Conservation (phyloP, 2,329 filamentous ascomycete species). For the Raffaelea arxii region DNA sequence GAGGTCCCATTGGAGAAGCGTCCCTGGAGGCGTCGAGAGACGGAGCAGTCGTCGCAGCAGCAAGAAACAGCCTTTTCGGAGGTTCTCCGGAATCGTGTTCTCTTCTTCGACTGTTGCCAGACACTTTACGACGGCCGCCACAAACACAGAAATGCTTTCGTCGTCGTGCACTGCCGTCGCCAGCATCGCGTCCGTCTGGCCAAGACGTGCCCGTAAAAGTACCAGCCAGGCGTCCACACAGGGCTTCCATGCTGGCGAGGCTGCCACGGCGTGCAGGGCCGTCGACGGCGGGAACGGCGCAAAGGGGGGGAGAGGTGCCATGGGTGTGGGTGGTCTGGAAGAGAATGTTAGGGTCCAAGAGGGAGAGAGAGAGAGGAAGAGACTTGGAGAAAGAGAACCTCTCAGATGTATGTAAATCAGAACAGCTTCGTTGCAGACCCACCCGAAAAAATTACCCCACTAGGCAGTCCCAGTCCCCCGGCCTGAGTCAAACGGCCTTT, state of each 20-base stretch:
- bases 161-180: slow-evolving; percentile 38
- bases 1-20: slow-evolving; percentile 55
- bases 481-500: too few relatives aligned
- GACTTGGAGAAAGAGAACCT: too few relatives aligned
- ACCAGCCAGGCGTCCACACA: slow-evolving; percentile 69
- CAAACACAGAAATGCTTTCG: slow-evolving; percentile 50
- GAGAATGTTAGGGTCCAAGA: too few relatives aligned
- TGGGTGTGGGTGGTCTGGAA: too few relatives aligned
- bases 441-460: too few relatives aligned
- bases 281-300: slow-evolving; percentile 62
- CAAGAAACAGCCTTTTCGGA: slow-evolving; percentile 57
- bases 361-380: too few relatives aligned
- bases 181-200: slow-evolving; percentile 48
- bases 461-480: too few relatives aligned
- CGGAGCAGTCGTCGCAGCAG: slow-evolving; percentile 44
- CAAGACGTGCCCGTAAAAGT: slow-evolving; percentile 56
- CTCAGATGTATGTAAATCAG: too few relatives aligned
- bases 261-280: slow-evolving; percentile 55
- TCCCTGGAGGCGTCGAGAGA: slow-evolving; percentile 19
- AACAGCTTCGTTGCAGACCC: too few relatives aligned
- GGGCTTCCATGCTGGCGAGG: slow-evolving; percentile 63
- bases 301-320: slow-evolving; percentile 55
- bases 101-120: slow-evolving; percentile 24
- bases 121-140: slow-evolving; percentile 57
- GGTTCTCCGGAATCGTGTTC: slow-evolving; percentile 24